These are phyloP conservation scores for Exophiala dermatitidis DNA, from an alignment of 2,329 filamentous ascomycete genomes.

Conservation along the genomic window DNA sequence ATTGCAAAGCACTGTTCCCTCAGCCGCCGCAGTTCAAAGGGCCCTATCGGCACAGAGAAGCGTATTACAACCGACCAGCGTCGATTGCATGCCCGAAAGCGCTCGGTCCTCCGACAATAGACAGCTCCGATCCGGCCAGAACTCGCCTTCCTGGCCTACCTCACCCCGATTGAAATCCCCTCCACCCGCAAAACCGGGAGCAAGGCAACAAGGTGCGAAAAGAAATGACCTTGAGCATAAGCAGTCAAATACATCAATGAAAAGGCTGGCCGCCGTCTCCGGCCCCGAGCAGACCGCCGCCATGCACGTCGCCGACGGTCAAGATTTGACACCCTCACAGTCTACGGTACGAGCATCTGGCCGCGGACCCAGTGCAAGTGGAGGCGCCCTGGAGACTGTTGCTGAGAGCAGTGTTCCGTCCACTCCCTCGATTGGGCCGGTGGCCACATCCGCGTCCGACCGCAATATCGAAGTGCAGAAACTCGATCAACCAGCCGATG, in stretches of 20 bases:
- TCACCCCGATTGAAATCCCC: constrained; percentile 73
- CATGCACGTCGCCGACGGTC: constrained; percentile 17
- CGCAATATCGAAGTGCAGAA: constrained; percentile 32
- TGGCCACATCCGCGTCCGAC: constrained; percentile 30
- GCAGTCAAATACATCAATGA: constrained; percentile 46
- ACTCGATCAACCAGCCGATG: constrained; percentile 40
- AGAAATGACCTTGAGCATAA: constrained; percentile 41
- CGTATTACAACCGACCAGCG: constrained; percentile 52
- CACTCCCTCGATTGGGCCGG: constrained; percentile 51
- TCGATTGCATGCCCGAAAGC: constrained; percentile 56
- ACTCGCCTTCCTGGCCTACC: constrained; percentile 63
- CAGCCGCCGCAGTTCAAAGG: constrained; percentile 57
- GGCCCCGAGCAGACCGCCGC: constrained; percentile 18
- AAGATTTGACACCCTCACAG: constrained; percentile 35
- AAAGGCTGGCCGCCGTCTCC: constrained; percentile 32
- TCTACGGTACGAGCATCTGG: constrained; percentile 49
- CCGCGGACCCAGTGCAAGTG: constrained; percentile 53
- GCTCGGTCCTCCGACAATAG: constrained; percentile 65
- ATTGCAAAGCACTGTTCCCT: constrained; percentile 43
- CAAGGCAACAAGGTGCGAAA: constrained; percentile 32
- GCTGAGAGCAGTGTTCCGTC: constrained; percentile 77
- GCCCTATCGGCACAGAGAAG: constrained; percentile 63
- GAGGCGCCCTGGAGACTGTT: constrained; percentile 73
- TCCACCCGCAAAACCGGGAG: constrained; percentile 50
- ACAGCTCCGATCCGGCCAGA: constrained; percentile 40